Conservation (phyloP, 331 rosid genomes). For the Telfairia occidentalis region DNA sequence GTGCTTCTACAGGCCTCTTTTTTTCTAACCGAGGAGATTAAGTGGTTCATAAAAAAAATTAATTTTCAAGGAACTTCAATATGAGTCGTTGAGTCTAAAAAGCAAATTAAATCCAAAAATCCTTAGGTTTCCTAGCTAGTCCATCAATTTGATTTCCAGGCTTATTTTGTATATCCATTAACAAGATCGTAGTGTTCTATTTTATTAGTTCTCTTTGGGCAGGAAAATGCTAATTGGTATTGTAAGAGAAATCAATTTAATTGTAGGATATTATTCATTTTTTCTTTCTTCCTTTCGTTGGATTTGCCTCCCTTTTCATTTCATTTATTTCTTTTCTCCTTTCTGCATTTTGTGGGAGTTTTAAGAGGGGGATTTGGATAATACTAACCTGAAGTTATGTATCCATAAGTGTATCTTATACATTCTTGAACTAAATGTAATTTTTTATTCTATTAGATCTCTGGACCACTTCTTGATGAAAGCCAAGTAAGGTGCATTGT, state of each 20-base stretch:
- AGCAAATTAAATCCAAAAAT: not conserved
- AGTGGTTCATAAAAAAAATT: not conserved
- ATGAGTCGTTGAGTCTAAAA: not conserved
- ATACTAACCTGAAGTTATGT: not conserved
- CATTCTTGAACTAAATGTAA: not conserved
- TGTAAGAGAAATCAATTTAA: not conserved
- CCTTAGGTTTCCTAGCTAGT: not conserved
- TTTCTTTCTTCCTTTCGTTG: not conserved
- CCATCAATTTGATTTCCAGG: not conserved
- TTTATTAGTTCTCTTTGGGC: not conserved
- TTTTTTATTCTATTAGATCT: conserved; percentile 35
- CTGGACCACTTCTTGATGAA: conserved; percentile 74
- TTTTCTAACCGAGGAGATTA: not conserved
- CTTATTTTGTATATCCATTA: not conserved
- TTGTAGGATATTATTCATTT: not conserved
- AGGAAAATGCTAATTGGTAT: not conserved
- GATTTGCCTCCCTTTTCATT: not conserved
- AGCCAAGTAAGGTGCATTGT: conserved; percentile 75
- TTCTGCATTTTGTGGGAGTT: not conserved
- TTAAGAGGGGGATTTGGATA: not conserved
- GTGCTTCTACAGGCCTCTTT: not conserved
- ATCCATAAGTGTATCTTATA: not conserved
- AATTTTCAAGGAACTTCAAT: not conserved
- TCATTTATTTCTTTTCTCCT: not conserved
- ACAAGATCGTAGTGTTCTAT: not conserved